Base-by-base conservation (phyloP, 2,329 filamentous ascomycete genomes). In the Mariannaea sp. region DNA sequence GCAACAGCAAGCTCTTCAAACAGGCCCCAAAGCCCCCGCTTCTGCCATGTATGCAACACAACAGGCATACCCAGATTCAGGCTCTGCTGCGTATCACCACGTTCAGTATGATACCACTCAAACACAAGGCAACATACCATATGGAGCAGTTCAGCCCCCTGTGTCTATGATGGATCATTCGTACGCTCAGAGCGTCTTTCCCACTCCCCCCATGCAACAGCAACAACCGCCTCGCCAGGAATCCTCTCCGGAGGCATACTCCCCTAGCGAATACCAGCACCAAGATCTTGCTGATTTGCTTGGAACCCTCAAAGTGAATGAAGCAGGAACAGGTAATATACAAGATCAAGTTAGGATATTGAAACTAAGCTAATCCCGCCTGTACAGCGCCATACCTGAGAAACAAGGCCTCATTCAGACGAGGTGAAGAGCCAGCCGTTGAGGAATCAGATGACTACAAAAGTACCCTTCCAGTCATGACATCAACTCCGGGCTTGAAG, bases 301-400 rank as follows among this genome's bases (percentile, higher is more conserved):
- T 32, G 93, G 93, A 7, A 88, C 90, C 35, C 78, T 97, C 12
- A 92, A 90, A 66, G 91, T 97, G 64, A 88, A 95, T 56, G 89
- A 93, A 67, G 87, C 85, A 33, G 93, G 92, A 56, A 88, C 92
- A 70, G 92, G 90, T 94, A 79, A 73, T 84, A 32, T 24, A n/a
- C 5, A 12, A 26, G 14, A 9, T 19, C n/a, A 24, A 17, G 7
- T 12, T 26, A 19, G n/a, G n/a, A 19, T 22, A 33, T 65, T 13
- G 6, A 33, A 24, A 43, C 27, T 7, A 26, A 8, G 7, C 55
- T 63, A 49, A 63, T 45, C 13, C 12, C 5, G 9, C 4, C 26
- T 43, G 14, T 9, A 46, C 44, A 91, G 91, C 93, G 22, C 91
- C 91, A 2, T 97, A 97, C 73, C 83, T 97, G 26, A 87, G 89